Evolutionary conservation across 2,329 filamentous ascomycete species (phyloP).

Genomic region (Karstenula rhodostoma): DNA sequence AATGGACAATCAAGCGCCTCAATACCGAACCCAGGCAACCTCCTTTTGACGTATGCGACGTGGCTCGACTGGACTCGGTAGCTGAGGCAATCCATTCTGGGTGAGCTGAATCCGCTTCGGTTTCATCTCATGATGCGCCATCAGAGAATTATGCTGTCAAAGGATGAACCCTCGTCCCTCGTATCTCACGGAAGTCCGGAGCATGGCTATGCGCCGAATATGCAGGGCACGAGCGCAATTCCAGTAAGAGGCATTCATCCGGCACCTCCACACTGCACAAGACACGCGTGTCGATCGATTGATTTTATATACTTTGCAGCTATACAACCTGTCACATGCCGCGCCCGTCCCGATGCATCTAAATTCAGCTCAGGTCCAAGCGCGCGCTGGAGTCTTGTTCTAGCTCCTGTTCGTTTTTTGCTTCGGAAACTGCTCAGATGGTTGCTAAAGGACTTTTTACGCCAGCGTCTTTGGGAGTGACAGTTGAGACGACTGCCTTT

Average conservation of each 20-base stretch:
- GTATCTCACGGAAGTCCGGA: neutral
- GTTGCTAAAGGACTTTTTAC: conserved; percentile 26
- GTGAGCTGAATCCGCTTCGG: neutral
- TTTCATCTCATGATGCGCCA: neutral
- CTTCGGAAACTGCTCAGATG: conserved; percentile 15
- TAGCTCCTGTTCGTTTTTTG: neutral
- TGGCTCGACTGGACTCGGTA: neutral
- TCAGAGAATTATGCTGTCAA: neutral
- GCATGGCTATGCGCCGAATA: conserved; percentile 4
- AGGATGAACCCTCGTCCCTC: neutral
- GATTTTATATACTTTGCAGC: conserved; percentile 19
- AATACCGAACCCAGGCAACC: conserved; percentile 3
- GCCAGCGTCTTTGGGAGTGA: conserved; percentile 30
- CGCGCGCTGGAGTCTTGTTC: neutral
- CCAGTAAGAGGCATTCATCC: conserved; percentile 18
- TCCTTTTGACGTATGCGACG: neutral
- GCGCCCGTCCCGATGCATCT: conserved; percentile 8
- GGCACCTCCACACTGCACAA: conserved; percentile 18
- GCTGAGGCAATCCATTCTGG: neutral
- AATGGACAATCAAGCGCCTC: conserved; percentile 1
- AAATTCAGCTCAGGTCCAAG: neutral
- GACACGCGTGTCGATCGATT: conserved; percentile 16
- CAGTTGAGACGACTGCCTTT: conserved; percentile 31
- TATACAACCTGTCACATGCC: conserved; percentile 9
- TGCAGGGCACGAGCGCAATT: conserved; percentile 12